A percentile compares a stretch with the other conserved stretches of the same genome.
Evolutionary conservation across 352 stramenopile genomes (phyloP).

Genomic region (Phytophthora fragariaefolia): DNA sequence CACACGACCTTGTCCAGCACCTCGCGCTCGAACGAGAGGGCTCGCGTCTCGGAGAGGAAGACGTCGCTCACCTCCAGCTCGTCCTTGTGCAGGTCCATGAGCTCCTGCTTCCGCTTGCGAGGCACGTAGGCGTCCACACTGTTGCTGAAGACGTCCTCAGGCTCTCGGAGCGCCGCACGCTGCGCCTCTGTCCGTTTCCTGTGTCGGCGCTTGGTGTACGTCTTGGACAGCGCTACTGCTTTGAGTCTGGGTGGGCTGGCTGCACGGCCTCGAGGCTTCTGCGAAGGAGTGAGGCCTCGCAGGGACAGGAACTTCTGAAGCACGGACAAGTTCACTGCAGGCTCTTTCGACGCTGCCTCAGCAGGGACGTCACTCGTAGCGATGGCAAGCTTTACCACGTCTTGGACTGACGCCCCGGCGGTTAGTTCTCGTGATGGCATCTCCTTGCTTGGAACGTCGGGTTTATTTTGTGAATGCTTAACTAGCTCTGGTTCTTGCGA

Average conservation of each 20-base stretch:
- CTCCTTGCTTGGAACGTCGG: slow-evolving; percentile 7
- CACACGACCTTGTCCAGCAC: slow-evolving; percentile 61
- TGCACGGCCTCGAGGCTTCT: slow-evolving; percentile 3
- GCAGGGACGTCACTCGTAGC: background rate
- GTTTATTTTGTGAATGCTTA: too few relatives aligned
- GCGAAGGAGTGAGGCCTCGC: slow-evolving; percentile 8
- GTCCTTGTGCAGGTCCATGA: slow-evolving; percentile 61
- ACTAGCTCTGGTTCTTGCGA: too few relatives aligned
- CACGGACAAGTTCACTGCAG: slow-evolving; percentile 18
- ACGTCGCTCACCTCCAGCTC: slow-evolving; percentile 40
- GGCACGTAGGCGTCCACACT: slow-evolving; percentile 62
- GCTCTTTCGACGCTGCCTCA: background rate
- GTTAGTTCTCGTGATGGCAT: background rate
- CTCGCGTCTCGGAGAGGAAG: slow-evolving; percentile 49
- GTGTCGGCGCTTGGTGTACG: slow-evolving; percentile 50
- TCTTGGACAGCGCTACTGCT: slow-evolving; percentile 35
- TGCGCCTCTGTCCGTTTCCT: slow-evolving; percentile 37
- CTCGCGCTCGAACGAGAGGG: slow-evolving; percentile 55
- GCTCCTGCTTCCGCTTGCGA: slow-evolving; percentile 38
- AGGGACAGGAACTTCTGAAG: slow-evolving; percentile 27
- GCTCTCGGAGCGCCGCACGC: slow-evolving; percentile 43
- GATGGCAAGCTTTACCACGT: background rate
- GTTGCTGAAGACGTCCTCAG: slow-evolving; percentile 47
- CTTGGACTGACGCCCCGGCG: background rate
- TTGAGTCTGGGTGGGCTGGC: slow-evolving; percentile 7